These are phyloP conservation scores for Paraleonurus japonicus DNA, from an alignment of 257 asterid species.

Conservation along the genomic window DNA sequence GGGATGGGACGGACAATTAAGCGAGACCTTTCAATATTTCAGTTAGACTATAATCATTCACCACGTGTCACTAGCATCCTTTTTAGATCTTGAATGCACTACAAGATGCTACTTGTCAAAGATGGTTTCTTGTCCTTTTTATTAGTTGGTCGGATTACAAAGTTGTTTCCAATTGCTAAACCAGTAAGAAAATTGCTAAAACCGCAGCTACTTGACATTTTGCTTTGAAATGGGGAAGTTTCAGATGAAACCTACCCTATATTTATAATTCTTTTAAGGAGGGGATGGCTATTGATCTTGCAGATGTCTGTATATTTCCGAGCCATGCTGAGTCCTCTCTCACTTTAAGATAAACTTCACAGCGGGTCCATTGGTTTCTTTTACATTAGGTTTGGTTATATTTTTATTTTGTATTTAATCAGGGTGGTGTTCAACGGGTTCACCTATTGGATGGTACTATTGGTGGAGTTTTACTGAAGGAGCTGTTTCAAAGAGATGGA, in stretches of 20 bases:
- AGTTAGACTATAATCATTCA: background rate
- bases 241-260: background rate
- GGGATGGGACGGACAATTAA: background rate
- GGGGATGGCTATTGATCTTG: slow-evolving; percentile 9
- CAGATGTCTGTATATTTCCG: background rate
- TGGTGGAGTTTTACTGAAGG: slow-evolving; percentile 87
- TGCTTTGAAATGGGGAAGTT: background rate
- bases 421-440: slow-evolving; percentile 97
- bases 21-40: background rate
- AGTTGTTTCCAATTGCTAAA: slow-evolving; percentile 11
- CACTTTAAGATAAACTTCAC: background rate
- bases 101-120: background rate
- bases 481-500: slow-evolving; percentile 93
- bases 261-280: background rate
- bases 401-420: slow-evolving; percentile 18
- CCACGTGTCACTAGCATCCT: background rate
- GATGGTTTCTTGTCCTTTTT: no score
- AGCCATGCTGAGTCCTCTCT: background rate
- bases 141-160: background rate
- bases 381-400: background rate
- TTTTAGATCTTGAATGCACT: background rate
- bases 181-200: background rate
- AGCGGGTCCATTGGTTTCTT: slow-evolving; percentile 3
- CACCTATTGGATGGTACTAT: slow-evolving; percentile 91
- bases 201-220: background rate